Evolutionary conservation across 2,329 filamentous ascomycete species (phyloP), one percentile per base, ranked within the genome.

Genomic region (Paecilomyces variotii): DNA sequence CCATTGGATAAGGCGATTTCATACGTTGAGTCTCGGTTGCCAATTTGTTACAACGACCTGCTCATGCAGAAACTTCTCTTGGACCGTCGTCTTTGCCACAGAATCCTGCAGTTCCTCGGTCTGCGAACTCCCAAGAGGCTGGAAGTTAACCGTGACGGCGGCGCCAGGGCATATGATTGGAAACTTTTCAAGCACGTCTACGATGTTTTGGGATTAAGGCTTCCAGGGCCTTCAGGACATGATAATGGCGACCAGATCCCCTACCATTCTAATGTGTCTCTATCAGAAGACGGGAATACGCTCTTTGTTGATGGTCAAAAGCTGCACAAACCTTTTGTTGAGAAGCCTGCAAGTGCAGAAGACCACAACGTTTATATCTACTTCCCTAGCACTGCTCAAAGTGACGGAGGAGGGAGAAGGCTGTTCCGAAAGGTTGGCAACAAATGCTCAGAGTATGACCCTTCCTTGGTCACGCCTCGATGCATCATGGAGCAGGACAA

Each of bases 291-390:
- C 62, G 89, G 88, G 45, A 90, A 97, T 68, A 87, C 88, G 2
- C 80, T 97, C 56, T 84, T 86, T 34, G 91, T 97, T 2, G 91
- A 96, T 69, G 92, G 91, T 12, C 78, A 81, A 25, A 73, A 85
- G 4, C 80, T 97, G 30, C 86, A 83, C 65, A 97, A 97, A 70
- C 92, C 92, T 0, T 97, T 96, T 69, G 92, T 97, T 25, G 92
- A 97, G 71, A 97, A 97, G 73, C 92, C 92, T 0, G 91, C 89
- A 19, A 95, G 89, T 68, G 92, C 92, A 50, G 92, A 97, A 74
- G 91, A 97, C 69, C 92, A 97, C 76, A 97, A 96, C 72, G 94
- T 97, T 66, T 87, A 93, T 76, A 95, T 97, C 58, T 97, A 96
- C 76, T 96, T 92, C 68, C 88, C 91, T 25, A 32, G 10, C 30